phyloP scores from a whole-genome alignment of 164 flowering plant genomes.

The Umbellularia californica region DNA sequence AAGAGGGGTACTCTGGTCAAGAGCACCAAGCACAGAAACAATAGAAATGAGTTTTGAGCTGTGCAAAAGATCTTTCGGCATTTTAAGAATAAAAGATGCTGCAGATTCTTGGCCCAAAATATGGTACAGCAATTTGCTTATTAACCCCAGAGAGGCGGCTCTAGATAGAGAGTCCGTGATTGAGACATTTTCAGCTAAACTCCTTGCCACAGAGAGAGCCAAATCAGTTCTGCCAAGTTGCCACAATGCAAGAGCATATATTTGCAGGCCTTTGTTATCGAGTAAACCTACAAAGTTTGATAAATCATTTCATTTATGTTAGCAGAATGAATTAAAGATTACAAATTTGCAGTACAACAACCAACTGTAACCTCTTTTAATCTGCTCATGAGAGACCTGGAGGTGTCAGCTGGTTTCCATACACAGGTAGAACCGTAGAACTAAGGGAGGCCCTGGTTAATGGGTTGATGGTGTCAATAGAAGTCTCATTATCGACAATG shows the following conservation, averaged over 20 bases:
- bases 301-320: constrained; percentile 4
- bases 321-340: not conserved
- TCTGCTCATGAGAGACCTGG: not conserved
- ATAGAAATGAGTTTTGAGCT: constrained; percentile 63
- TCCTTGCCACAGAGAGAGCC: constrained; percentile 55
- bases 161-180: constrained; percentile 40
- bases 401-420: not conserved
- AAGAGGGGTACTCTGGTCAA: constrained; percentile 53
- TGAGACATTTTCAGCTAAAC: constrained; percentile 42
- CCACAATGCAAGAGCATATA: constrained; percentile 80
- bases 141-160: constrained; percentile 47
- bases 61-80: constrained; percentile 59
- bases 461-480: no score
- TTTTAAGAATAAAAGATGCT: constrained; percentile 50
- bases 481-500: no score
- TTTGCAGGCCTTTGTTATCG: constrained; percentile 54
- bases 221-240: constrained; percentile 57
- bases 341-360: not conserved
- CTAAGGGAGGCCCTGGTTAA: not conserved
- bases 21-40: constrained; percentile 58
- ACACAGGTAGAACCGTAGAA: not conserved
- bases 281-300: constrained; percentile 52
- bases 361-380: not conserved
- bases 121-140: constrained; percentile 60
- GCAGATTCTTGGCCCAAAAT: constrained; percentile 65